A percentile compares a stretch with the other conserved stretches of the same genome.
These are phyloP conservation scores for Pseudohyphozyma bogoriensis DNA, from an alignment of 768 basidiomycete genomes.

Conservation along the genomic window DNA sequence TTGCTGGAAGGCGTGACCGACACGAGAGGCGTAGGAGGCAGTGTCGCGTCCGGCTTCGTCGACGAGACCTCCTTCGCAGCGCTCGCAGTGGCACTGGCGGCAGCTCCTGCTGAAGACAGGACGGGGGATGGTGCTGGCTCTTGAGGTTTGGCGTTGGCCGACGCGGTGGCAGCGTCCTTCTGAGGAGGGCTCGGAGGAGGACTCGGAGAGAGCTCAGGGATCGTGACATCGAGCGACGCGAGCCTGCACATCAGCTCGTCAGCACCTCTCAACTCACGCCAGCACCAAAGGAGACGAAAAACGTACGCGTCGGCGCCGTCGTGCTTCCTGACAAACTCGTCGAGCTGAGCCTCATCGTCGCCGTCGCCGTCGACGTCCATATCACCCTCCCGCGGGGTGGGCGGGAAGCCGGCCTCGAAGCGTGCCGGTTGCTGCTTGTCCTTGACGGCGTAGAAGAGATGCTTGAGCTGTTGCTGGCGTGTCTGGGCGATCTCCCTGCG, in stretches of 20 bases:
- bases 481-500: background rate
- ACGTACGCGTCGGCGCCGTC: background rate
- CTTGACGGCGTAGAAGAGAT: conserved; percentile 16
- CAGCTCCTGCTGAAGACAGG: no score
- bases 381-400: background rate
- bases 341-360: background rate
- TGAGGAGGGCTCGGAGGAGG: background rate
- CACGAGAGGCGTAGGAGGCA: background rate
- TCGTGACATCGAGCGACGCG: conserved; percentile 8
- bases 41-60: background rate
- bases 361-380: background rate
- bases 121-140: no score
- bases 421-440: conserved; percentile 7
- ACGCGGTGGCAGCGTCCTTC: background rate
- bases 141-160: background rate
- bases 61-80: background rate
- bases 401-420: conserved; percentile 16
- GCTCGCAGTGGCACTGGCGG: no score
- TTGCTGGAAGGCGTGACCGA: background rate
- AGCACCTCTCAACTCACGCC: background rate
- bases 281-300: background rate
- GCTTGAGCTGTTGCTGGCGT: background rate
- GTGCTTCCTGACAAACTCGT: conserved; percentile 6
- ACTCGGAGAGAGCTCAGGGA: background rate
- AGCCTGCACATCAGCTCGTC: background rate